phyloP scores from a whole-genome alignment of 1,284 basidiomycete genomes.

The Rhizoctonia solani region DNA sequence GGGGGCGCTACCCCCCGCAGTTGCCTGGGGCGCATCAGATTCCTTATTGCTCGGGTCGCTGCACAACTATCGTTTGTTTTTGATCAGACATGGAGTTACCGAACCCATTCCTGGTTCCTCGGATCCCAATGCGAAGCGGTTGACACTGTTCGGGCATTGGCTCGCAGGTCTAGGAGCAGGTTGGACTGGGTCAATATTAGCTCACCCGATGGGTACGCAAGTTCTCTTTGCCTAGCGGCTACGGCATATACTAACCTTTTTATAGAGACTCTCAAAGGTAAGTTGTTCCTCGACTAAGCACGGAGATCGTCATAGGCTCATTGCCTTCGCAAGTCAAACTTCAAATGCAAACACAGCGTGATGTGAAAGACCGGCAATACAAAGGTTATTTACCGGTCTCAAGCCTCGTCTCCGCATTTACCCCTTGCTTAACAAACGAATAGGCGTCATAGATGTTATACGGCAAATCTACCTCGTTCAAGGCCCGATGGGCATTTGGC shows the following conservation, averaged over 20 bases:
- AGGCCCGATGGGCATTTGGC: slow-evolving; percentile 63
- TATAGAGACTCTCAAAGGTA: slow-evolving; percentile 72
- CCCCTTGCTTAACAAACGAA: background rate
- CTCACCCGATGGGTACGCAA: slow-evolving; percentile 1
- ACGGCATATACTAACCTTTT: background rate
- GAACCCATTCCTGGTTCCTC: slow-evolving; percentile 53
- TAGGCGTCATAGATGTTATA: slow-evolving; percentile 55
- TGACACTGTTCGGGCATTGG: slow-evolving; percentile 64
- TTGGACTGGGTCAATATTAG: slow-evolving; percentile 60
- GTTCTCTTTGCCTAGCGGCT: background rate
- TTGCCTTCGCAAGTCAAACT: slow-evolving; percentile 60
- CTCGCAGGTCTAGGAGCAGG: slow-evolving; percentile 76
- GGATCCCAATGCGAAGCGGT: slow-evolving; percentile 48
- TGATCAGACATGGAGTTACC: slow-evolving; percentile 57
- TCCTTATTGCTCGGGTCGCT: slow-evolving; percentile 74
- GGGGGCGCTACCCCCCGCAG: slow-evolving; percentile 72
- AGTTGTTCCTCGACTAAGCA: slow-evolving; percentile 4
- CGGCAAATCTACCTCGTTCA: slow-evolving; percentile 59
- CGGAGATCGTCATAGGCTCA: slow-evolving; percentile 1
- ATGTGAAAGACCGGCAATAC: slow-evolving; percentile 60
- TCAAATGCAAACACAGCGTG: slow-evolving; percentile 70
- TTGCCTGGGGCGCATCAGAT: slow-evolving; percentile 79
- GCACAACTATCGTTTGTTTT: slow-evolving; percentile 70
- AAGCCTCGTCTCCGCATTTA: background rate
- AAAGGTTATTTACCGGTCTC: slow-evolving; percentile 52